phyloP scores from a whole-genome alignment of 1,139 yeast species.

The Candida albicans region DNA sequence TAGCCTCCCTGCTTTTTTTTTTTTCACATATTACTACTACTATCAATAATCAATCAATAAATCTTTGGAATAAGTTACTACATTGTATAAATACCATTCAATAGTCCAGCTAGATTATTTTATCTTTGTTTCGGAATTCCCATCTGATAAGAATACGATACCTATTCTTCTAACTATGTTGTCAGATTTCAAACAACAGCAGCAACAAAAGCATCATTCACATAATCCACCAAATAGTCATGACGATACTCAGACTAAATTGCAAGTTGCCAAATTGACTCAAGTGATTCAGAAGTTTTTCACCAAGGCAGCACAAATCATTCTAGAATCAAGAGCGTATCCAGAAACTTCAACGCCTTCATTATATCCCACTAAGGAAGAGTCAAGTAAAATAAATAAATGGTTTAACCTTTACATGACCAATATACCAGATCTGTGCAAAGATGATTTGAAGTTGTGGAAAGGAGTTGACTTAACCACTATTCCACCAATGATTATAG shows the following conservation, averaged over 20 bases:
- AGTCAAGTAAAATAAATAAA: slow-evolving; percentile 38
- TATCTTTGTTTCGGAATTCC: background rate
- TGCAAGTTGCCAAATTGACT: slow-evolving; percentile 35
- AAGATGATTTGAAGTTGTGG: slow-evolving; percentile 67
- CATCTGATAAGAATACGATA: background rate
- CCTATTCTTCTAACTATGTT: background rate
- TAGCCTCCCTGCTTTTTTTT: too few relatives aligned
- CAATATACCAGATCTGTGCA: slow-evolving; percentile 42
- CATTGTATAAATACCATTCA: too few relatives aligned
- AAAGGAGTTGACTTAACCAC: slow-evolving; percentile 39
- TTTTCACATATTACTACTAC: too few relatives aligned
- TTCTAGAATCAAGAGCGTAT: slow-evolving; percentile 20
- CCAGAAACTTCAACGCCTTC: slow-evolving; percentile 12
- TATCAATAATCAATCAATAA: too few relatives aligned
- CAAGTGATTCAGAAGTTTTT: slow-evolving; percentile 68
- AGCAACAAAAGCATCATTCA: background rate
- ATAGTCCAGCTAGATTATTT: too few relatives aligned
- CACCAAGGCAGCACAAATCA: slow-evolving; percentile 65
- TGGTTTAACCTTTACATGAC: slow-evolving; percentile 71
- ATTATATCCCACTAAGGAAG: slow-evolving; percentile 9
- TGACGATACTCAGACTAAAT: slow-evolving; percentile 23
- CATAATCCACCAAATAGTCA: background rate
- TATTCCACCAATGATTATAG: slow-evolving; percentile 81
- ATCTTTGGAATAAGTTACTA: too few relatives aligned
- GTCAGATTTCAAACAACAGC: slow-evolving; percentile 3